Evolutionary conservation across 1,139 yeast genomes (phyloP).

Genomic region (Debaryomyces fabryi): DNA sequence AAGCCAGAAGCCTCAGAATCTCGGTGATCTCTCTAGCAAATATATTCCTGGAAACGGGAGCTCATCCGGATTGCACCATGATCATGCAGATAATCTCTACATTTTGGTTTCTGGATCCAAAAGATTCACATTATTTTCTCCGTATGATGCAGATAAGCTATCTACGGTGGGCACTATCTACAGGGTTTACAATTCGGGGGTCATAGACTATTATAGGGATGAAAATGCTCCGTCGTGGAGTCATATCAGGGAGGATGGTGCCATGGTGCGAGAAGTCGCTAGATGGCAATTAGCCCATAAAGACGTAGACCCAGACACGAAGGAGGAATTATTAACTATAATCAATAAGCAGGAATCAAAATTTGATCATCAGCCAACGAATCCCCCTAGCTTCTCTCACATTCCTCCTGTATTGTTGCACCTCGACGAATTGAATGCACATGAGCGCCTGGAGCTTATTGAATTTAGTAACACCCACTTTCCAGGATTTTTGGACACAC

Average conservation of each 20-base stretch:
- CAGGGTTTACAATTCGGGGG: conserved; percentile 57
- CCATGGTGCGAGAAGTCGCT: conserved; percentile 50
- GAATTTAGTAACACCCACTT: conserved; percentile 34
- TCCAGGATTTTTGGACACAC: conserved; percentile 50
- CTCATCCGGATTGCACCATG: conserved; percentile 80
- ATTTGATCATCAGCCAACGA: conserved; percentile 25
- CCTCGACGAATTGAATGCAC: conserved; percentile 49
- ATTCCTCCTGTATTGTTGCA: conserved; percentile 67
- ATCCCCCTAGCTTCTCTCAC: conserved; percentile 70
- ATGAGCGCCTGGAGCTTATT: conserved; percentile 26
- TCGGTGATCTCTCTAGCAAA: conserved; percentile 40
- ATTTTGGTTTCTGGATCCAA: conserved; percentile 62
- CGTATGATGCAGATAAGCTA: conserved; percentile 58
- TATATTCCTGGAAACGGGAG: conserved; percentile 56
- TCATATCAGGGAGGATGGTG: conserved; percentile 63
- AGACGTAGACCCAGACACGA: conserved; percentile 10
- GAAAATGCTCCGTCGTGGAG: conserved; percentile 61
- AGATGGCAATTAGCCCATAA: conserved; percentile 33
- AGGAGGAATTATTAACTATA: conserved; percentile 11
- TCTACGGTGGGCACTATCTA: conserved; percentile 62
- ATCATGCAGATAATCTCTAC: conserved; percentile 75
- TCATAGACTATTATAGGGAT: conserved; percentile 60
- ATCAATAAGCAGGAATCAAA: conserved; percentile 20
- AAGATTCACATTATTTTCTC: conserved; percentile 66
- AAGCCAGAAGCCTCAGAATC: background rate